Base-by-base conservation (phyloP, 257 asterid species). In the Fraxinus quadrangulata region DNA sequence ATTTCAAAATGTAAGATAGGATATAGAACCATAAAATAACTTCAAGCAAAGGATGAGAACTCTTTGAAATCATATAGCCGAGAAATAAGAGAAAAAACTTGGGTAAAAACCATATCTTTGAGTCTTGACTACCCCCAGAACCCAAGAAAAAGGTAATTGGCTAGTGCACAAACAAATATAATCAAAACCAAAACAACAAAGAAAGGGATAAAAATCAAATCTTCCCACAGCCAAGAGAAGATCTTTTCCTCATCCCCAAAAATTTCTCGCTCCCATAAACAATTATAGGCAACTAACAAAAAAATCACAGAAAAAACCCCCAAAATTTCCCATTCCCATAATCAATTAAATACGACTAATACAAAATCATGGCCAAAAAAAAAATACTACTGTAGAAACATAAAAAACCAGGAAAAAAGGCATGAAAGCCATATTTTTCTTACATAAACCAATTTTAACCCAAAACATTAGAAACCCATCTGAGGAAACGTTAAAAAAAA, bases 141-240 rank as follows among this genome's bases (percentile, higher is more conserved):
- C 65, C 65, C 26, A 54, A n/a, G 65, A n/a, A 19, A 54, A 24
- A 54, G 65, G 65, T 11, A 54, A n/a, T n/a, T 17, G 26, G 28
- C 23, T 54, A 54, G 10, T n/a, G 65, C 65, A 54, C 65, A 19
- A 54, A 6, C 65, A 54, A 6, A 11, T 6, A 54, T 54, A 54
- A 54, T 26, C 34, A 23, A 63, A 19, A 63, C 19, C 69, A 63
- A 63, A 26, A 59, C 67, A 59, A 26, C 17, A 70, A 56, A 67
- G 9, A 4, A 23, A 67, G 6, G 7, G 23, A 61, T 66, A n/a
- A 72, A 82, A 75, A 73, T 54, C 33, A 6, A 37, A 73, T 75
- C 14, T 66, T 49, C 74, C 71, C 36, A 56, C 19, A 74, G 66
- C 54, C 75, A 81, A 81, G 54, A 72, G 74, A 78, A 74, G 79